Evolutionary conservation across 371 early-diverging fungal species (phyloP), one percentile per base, ranked within the genome.

Genomic region (Blyttiomyces sp.): DNA sequence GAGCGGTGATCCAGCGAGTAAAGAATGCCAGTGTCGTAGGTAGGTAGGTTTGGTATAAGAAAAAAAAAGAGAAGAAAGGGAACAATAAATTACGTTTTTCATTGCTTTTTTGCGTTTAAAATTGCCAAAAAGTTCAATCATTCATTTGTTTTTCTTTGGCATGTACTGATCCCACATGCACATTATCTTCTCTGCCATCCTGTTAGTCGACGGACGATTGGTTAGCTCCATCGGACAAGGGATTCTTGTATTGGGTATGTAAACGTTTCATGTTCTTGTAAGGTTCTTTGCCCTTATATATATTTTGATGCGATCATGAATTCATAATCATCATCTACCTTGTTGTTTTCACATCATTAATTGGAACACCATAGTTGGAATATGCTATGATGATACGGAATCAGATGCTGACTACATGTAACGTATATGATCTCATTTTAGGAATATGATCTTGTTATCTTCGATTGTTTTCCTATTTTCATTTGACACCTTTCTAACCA

Each of bases 1-100:
- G 67, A 24, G 61, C 57, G 4, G 67, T 66, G 7, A 61, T 66
- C 45, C 67, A 66, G 43, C 21, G 67, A 42, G 67, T 66, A 6
- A 61, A 39, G 46, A 21, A 31, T n/a, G 67, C 67, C 4, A 31
- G 32, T 19, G 67, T 66, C 11, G 46, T 54, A 5, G 67, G 67
- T 66, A 33, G 4, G 28, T n/a, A 11, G 30, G 9, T 19, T 31
- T 13, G n/a, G 27, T 16, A 5, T n/a, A n/a, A n/a, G n/a, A n/a
- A n/a, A n/a, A n/a, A n/a, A n/a, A n/a, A n/a, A n/a, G n/a, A n/a
- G n/a, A n/a, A n/a, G n/a, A n/a, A n/a, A n/a, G n/a, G n/a, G n/a
- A n/a, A n/a, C n/a, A n/a, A n/a, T n/a, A n/a, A n/a, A n/a, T n/a
- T n/a, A n/a, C n/a, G n/a, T n/a, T n/a, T n/a, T n/a, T n/a, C n/a